These are phyloP conservation scores for Pontederia paniculata DNA, from an alignment of 176 grass and related monocot genomes.

Conservation along the genomic window DNA sequence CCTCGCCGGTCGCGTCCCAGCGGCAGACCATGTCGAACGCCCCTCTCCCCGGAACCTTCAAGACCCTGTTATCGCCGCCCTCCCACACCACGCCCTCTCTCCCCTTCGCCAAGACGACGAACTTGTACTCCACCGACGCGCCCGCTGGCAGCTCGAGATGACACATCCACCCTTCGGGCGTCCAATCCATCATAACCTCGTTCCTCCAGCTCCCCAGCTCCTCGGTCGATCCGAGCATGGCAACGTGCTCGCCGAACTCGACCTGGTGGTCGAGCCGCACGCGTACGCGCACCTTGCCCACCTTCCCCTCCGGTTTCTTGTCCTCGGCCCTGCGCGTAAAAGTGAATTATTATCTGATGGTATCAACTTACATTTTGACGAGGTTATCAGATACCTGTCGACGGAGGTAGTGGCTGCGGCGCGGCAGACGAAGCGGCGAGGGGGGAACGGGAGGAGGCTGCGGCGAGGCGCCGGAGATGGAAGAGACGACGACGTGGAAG, in stretches of 20 bases:
- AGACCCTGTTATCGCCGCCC: slow-evolving; percentile 43
- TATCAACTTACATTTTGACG: not conserved
- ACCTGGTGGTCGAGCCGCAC: slow-evolving; percentile 70
- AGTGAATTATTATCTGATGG: not conserved
- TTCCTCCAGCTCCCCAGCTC: slow-evolving; percentile 73
- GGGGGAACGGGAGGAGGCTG: no score
- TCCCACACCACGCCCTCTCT: slow-evolving; percentile 63
- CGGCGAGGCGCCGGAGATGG: not conserved
- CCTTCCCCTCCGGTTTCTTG: slow-evolving; percentile 19
- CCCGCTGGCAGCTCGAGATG: slow-evolving; percentile 45
- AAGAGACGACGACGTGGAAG: not conserved
- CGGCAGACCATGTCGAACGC: slow-evolving; percentile 46
- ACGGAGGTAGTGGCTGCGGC: slow-evolving; percentile 22
- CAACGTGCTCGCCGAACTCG: slow-evolving; percentile 77
- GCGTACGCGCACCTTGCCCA: slow-evolving; percentile 27
- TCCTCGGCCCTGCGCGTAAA: slow-evolving; percentile 43
- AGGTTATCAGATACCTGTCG: slow-evolving; percentile 17
- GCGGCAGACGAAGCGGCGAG: slow-evolving; percentile 22
- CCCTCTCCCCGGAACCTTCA: slow-evolving; percentile 51
- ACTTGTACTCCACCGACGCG: slow-evolving; percentile 56
- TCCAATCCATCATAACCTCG: slow-evolving; percentile 58
- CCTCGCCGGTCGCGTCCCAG: slow-evolving; percentile 72
- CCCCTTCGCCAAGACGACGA: slow-evolving; percentile 49
- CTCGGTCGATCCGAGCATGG: slow-evolving; percentile 51
- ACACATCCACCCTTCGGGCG: slow-evolving; percentile 57